Evolutionary conservation across 176 grass and related monocot species (phyloP), one percentile per base, ranked within the genome.

Genomic region (Echinochloa phyllopogon): DNA sequence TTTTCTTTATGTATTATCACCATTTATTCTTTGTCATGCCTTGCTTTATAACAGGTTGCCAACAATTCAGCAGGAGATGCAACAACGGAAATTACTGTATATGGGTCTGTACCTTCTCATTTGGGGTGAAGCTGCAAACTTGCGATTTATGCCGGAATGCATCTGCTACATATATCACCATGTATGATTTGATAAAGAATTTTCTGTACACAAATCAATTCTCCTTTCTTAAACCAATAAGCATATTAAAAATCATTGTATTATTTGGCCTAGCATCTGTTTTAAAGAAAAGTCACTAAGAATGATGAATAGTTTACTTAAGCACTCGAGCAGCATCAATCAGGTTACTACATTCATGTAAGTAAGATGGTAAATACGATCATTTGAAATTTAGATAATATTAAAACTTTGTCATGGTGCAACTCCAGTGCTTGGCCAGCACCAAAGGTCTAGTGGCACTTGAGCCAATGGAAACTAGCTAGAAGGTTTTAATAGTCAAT

Each of bases 101-200:
- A 98, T 98, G 87, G 91, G 96, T 38, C 81, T 98, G 72, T 98
- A 98, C 87, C 91, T 98, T 90, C 96, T 98, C 88, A 98, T 98
- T 86, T 98, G 96, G 96, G 96, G 96, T 5, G 96, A 98, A 85
- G 96, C 96, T 82, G 93, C 96, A 47, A 98, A 98, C 81, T 89
- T 98, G 93, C 83, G 96, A 86, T 98, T 98, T 67, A 92, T 98
- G 96, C 96, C 96, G 25, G 96, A 98, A 74, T 98, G 96, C 76
- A 78, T 95, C 87, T 98, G 96, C 66, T 98, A 98, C 81, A 98
- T 98, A 84, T 98, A 98, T 88, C 96, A 98, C 81, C 93, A 98
- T 95, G 96, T 95, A 95, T 41, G 85, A 74, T 56, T 44, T 80
- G 52, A 64, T 13, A 74, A 67, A 86, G 53, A 52, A 47, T 18